Base-by-base conservation (phyloP, 768 basidiomycete species). In the Punctularia strigosozonata region DNA sequence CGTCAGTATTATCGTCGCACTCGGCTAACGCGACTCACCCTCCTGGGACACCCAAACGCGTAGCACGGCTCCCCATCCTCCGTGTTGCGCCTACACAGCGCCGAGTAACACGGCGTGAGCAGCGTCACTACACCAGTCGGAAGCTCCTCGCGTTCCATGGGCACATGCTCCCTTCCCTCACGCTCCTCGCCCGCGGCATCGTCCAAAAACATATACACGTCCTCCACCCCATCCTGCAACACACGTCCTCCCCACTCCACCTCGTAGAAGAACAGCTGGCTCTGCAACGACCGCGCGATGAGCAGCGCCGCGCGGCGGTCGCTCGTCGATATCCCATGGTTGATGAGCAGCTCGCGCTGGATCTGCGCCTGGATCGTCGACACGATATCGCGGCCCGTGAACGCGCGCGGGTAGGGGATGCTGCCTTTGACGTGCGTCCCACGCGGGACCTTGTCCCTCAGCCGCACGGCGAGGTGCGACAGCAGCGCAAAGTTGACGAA, bases 301-400 rank as follows among this genome's bases (percentile, higher is more conserved):
- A 84, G 79, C 21, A 95, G 62, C 4, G 92, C 88, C 13, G 81
- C 79, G 5, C 85, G 73, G 6, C 92, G 70, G 48, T 92, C 88
- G 43, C 71, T 80, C 1, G 77, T 78, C 3, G 78, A 77, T 25
- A 82, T 66, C 8, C 75, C 77, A 44, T 86, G 81, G 39, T 79
- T 75, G 50, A 81, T 70, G 34, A 81, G 72, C 6, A 92, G 68
- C 50, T 91, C 85, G 17, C 82, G 72, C 55, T 87, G 84, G 21
- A 97, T 87, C 50, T 84, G 80, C 1, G 75, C 73, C 54, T 94
- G 88, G 25, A 91, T 87, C 0, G 86, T 86, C 2, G 82, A 87
- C 46, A 98, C 89, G 25, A 94, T 77, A 50, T 97, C 90, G 51
- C 86, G 87, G 5, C 94, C 94, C 3, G 94, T 97, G 49, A 98